Evolutionary conservation across 2,329 filamentous ascomycete species (phyloP), one percentile per base, ranked within the genome.

Genomic region (Pseudogymnoascus sp.): DNA sequence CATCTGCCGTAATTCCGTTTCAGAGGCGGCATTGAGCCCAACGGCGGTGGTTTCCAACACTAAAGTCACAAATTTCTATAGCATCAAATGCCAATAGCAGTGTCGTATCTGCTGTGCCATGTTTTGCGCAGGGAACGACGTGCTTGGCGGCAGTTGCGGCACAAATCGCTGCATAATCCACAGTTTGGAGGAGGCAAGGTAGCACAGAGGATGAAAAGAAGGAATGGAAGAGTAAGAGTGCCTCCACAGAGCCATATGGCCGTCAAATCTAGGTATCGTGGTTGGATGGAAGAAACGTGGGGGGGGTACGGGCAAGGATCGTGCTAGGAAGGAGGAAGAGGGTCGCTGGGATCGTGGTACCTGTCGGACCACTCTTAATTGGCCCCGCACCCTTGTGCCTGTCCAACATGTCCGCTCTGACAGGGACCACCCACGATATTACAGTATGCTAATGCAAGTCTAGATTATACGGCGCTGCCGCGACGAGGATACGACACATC

Each of bases 201-300:
- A 16, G 8, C 16, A 50, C 43, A 16, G 7, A 28, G 43, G 22
- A 50, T 50, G 22, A 54, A 54, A 12, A 28, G 47, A 54, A 33
- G 47, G 16, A 54, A 54, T 54, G 28, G 47, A 54, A 54, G 47
- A 25, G 47, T 18, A 30, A 33, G n/a, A 12, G n/a, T 18, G 20
- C 47, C 47, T 33, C 47, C 47, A 33, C 47, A 54, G 25, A 12
- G 25, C 28, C 47, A 20, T 12, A 33, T 18, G 25, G 47, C 5
- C n/a, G 28, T 54, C n/a, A 18, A 54, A 54, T 54, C n/a, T 54
- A 8, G 16, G 43, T 54, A 18, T 54, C 47, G 9, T 54, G 47
- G 47, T 54, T 54, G 47, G 47, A 33, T 18, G 47, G 47, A 50
- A 50, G n/a, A 54, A 54, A 54, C 47, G 47, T 54, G 47, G 47